Conservation (phyloP, 2,329 filamentous ascomycete species). For the Exophiala lecanii-corni region DNA sequence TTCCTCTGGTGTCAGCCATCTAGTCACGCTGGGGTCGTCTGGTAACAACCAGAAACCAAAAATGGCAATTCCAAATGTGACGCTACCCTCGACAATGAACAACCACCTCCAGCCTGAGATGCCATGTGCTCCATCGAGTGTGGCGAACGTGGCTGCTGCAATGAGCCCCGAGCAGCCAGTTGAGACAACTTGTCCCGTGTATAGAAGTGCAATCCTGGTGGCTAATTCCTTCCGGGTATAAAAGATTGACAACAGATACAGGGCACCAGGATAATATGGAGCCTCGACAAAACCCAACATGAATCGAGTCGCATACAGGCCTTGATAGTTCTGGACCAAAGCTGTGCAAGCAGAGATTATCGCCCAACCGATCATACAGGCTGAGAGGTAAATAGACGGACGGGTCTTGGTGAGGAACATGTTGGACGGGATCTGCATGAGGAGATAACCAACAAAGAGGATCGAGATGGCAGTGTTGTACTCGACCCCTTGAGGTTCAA, state of each 20-base stretch:
- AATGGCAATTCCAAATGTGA: constrained; percentile 41
- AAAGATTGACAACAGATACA: constrained; percentile 63
- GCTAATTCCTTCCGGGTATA: constrained; percentile 51
- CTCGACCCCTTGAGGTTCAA: constrained; percentile 28
- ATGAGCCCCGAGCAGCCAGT: constrained; percentile 58
- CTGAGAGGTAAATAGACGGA: constrained; percentile 42
- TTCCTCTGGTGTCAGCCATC: constrained; percentile 25
- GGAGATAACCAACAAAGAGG: constrained; percentile 26
- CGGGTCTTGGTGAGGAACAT: constrained; percentile 31
- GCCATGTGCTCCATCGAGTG: constrained; percentile 49
- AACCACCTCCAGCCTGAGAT: constrained; percentile 56
- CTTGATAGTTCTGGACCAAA: constrained; percentile 36
- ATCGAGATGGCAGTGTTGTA: constrained; percentile 31
- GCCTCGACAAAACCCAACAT: constrained; percentile 33
- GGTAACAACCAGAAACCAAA: constrained; percentile 39
- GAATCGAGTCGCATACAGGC: constrained; percentile 38
- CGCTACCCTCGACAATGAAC: constrained; percentile 53
- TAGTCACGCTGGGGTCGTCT: constrained; percentile 39
- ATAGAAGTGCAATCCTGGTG: constrained; percentile 50
- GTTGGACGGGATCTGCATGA: constrained; percentile 21
- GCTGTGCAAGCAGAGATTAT: constrained; percentile 32
- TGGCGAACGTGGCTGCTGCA: constrained; percentile 55
- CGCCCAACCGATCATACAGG: constrained; percentile 32
- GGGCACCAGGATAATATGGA: constrained; percentile 52
- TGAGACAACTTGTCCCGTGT: constrained; percentile 56